phyloP scores from a whole-genome alignment of 2,329 filamentous ascomycete species.

The Fusarium verrucosum region DNA sequence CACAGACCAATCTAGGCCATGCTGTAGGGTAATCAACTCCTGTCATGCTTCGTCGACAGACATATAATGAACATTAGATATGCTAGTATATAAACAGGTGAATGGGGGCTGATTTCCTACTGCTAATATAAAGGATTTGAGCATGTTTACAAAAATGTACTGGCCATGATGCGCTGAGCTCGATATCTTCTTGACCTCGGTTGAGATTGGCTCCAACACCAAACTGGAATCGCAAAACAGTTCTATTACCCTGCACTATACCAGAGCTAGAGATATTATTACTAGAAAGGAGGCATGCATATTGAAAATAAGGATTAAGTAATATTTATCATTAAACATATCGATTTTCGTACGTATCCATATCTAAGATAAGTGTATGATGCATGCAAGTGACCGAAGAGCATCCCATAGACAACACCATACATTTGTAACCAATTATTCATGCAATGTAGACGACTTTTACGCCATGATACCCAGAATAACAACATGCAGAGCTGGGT shows the following conservation, averaged over 20 bases:
- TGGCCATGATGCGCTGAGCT: not conserved
- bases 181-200: no score
- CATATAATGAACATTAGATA: not conserved
- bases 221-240: not conserved
- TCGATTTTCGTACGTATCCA: conserved; percentile 22
- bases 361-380: conserved; percentile 10
- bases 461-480: conserved; percentile 15
- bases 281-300: no score
- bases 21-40: conserved; percentile 5
- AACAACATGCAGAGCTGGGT: conserved; percentile 6
- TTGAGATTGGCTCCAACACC: not conserved
- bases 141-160: not conserved
- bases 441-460: conserved; percentile 14
- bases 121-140: not conserved
- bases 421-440: conserved; percentile 14
- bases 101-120: not conserved
- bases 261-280: no score
- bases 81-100: not conserved
- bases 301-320: not conserved
- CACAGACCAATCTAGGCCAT: not conserved
- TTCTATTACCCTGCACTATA: no score
- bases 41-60: no score
- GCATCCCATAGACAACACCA: conserved; percentile 3
- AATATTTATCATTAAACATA: conserved; percentile 23
- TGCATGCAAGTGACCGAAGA: not conserved